Evolutionary conservation across 495 filamentous ascomycete genomes (phyloP), one percentile per base, ranked within the genome.

Genomic region (Aspergillus homomorphus): DNA sequence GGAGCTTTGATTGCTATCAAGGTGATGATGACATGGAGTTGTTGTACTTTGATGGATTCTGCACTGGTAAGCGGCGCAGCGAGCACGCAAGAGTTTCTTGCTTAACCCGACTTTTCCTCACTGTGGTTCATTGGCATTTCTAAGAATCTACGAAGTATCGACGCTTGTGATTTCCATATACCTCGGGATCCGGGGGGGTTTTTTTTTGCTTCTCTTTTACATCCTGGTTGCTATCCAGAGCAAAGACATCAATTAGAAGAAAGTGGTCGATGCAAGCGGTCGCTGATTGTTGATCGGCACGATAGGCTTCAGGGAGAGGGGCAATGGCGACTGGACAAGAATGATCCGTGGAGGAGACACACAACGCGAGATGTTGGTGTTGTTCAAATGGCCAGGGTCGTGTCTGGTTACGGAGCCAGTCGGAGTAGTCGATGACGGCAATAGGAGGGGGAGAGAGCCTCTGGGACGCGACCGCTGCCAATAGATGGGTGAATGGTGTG

Each of bases 381-480:
- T 28, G 24, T 30, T n/a, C n/a, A n/a, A n/a, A n/a, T 14, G 48
- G 23, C 46, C 3, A 54, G 51, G 54, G 60, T 28, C 30, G 43
- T 45, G 33, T 45, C 45, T 44, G 60, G 23, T 23, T 46, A 28
- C 44, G 45, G 57, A 60, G 54, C 61, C 57, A 63, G 61, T 63
- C 33, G 57, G 57, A 38, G 33, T 54, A 49, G 48, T 50, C 50
- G 8, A 57, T 54, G 61, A 58, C 45, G 57, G 57, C 49, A 23
- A 51, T 55, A 45, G 54, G 53, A 20, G 15, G 15, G 3, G 9
- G 26, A 4, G 26, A 28, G 26, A 28, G 59, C 26, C 49, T 43
- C 53, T 57, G 54, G 61, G 53, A 60, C 61, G 61, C 61, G 61
- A 63, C 61, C 61, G 57, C 24, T 24, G 15, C 30, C 54, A 53